Evolutionary conservation across 2,329 filamentous ascomycete genomes (phyloP), one percentile per base, ranked within the genome.

Genomic region (Neopestalotiopsis clavispora): DNA sequence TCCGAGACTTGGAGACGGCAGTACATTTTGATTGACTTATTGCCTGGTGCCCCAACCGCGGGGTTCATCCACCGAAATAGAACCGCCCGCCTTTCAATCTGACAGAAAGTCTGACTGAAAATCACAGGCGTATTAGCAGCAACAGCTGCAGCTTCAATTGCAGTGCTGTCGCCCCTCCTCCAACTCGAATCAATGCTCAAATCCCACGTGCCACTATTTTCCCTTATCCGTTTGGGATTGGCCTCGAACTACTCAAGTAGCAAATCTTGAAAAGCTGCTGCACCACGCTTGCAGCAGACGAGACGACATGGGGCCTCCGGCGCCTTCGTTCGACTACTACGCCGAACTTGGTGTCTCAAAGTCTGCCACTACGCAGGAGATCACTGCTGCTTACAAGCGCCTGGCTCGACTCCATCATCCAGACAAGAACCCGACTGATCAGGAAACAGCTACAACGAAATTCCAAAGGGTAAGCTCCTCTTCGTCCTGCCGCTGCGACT

Each of bases 401-500:
- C 40, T 78, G 7, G 76, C 74, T 4, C 69, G 57, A 0, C 63
- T 74, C 2, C 69, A 75, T n/a, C 74, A 78, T 45, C 75, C 75
- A 0, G 75, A 78, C 58, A 75, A 71, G 69, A 77, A 78, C 52
- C 74, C 69, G 1, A 62, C 65, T 2, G 71, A 74, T 14, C 14
- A 61, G 0, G 70, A 72, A 40, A 70, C 69, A 17, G 74, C 76
- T 1, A 78, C 76, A 0, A 67, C 30, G 6, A 65, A 57, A 4
- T 78, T 78, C 52, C 75, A 78, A 57, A 71, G 69, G 64, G 75
- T 76, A 68, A 71, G 59, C 9, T 38, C 30, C 13, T 32, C 4
- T 12, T 52, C 28, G 28, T 56, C 45, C 28, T 58, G 30, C 34
- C 34, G 34, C 34, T 38, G 10, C 34, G n/a, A 45, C 42, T 38